Evolutionary conservation across 148 eudicot genomes (phyloP), one percentile per base, ranked within the genome.

Genomic region (Rhododendron ovatum): DNA sequence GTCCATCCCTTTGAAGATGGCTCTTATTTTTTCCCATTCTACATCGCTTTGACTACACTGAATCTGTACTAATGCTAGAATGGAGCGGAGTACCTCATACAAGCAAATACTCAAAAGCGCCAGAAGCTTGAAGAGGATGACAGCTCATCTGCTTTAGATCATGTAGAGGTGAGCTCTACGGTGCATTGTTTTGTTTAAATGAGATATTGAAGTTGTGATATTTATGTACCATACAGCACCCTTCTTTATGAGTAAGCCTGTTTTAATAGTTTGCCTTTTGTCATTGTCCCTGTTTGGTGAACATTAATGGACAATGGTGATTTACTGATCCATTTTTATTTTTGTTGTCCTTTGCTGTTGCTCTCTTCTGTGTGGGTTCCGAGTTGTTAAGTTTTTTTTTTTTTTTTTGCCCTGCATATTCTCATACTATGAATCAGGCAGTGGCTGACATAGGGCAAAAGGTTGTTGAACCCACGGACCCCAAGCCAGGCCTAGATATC

Each of bases 71-170:
- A 80, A 80, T 89, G 87, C 55, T 87, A 98, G 99, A 94, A 90
- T 88, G 99, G 95, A 78, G 95, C 91, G 26, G 96, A 90, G 17
- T 98, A 88, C 89, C 96, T 95, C 84, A 95, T 98, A 88, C 96
- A 91, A 91, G 98, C 99, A 30, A 98, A 95, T 88, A 94, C 93
- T 92, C 93, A 90, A 84, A 98, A 98, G 91, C 98, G 98, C 76
- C 93, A 81, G 85, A 95, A 91, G 88, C 87, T 94, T 83, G 91
- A 94, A 74, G 93, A 93, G 57, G 93, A 88, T 82, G 87, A 88
- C 71, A 51, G 80, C 43, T 81, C 91, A 85, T 51, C 93, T 86
- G 90, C 59, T 67, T 82, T 67, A 87, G 90, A 93, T 86, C 89
- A 84, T 82, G 90, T 85, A 85, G 94, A 98, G 99, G 99, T 94